phyloP scores from a whole-genome alignment of 768 basidiomycete genomes.

The Neoboletus subvelutipes region DNA sequence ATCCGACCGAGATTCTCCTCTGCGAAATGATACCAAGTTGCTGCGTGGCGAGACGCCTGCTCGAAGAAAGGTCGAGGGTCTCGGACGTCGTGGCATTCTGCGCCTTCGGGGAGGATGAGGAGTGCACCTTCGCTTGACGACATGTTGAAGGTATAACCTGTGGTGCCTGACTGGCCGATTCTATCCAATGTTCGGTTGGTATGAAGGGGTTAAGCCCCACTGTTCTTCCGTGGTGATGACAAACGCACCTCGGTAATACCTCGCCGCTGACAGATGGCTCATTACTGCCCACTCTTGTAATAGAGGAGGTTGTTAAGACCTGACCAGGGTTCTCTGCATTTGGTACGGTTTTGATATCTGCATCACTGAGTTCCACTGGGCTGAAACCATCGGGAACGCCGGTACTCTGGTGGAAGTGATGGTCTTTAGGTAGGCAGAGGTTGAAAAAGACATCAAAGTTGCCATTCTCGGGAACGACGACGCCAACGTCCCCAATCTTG shows the following conservation, averaged over 20 bases:
- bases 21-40: conserved; percentile 33
- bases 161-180: background rate
- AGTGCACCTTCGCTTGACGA: conserved; percentile 32
- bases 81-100: conserved; percentile 25
- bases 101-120: conserved; percentile 36
- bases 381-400: conserved; percentile 32
- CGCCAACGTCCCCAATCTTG: conserved; percentile 40
- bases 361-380: conserved; percentile 22
- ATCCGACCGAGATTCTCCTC: conserved; percentile 26
- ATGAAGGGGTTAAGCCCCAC: background rate
- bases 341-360: conserved; percentile 14
- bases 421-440: conserved; percentile 35
- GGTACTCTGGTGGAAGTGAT: conserved; percentile 12
- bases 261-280: background rate
- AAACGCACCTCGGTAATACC: conserved; percentile 8
- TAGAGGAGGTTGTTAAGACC: conserved; percentile 10
- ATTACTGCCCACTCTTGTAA: conserved; percentile 7
- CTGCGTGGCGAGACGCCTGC: conserved; percentile 27
- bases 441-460: conserved; percentile 41
- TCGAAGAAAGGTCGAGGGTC: conserved; percentile 26
- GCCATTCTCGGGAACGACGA: conserved; percentile 34
- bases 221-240: background rate
- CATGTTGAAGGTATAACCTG: conserved; percentile 13
- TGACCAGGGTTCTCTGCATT: conserved; percentile 13
- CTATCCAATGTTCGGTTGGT: background rate